These are phyloP conservation scores for Rostrohypoxylon terebratum DNA, from an alignment of 495 filamentous ascomycete species.

Conservation along the genomic window DNA sequence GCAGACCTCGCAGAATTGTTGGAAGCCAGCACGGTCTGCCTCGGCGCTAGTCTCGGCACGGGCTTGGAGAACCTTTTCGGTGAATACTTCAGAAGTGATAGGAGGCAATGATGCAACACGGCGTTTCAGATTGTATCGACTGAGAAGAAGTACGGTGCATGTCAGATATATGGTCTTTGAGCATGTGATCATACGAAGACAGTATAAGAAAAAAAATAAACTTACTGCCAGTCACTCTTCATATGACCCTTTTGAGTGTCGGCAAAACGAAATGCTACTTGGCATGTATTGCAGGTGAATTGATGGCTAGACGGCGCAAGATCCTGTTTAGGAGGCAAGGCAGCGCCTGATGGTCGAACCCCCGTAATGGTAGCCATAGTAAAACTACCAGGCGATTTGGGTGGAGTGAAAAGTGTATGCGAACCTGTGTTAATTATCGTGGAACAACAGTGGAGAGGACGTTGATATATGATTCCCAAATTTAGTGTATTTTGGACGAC, in stretches of 20 bases:
- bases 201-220: slow-evolving; percentile 37
- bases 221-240: slow-evolving; percentile 98
- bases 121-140: slow-evolving; percentile 97
- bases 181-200: slow-evolving; percentile 12
- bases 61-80: slow-evolving; percentile 95
- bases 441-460: not conserved
- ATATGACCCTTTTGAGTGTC: slow-evolving; percentile 96
- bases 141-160: slow-evolving; percentile 50
- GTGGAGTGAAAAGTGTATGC: not conserved
- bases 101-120: slow-evolving; percentile 92
- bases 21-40: slow-evolving; percentile 89
- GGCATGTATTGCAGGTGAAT: slow-evolving; percentile 97
- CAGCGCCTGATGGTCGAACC: slow-evolving; percentile 52
- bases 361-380: slow-evolving; percentile 67
- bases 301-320: slow-evolving; percentile 71
- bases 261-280: slow-evolving; percentile 92
- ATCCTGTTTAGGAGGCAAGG: slow-evolving; percentile 50
- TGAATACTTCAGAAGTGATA: slow-evolving; percentile 90
- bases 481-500: slow-evolving; percentile 18
- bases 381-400: slow-evolving; percentile 1
- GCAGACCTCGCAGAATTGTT: slow-evolving; percentile 83
- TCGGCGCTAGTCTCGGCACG: slow-evolving; percentile 85
- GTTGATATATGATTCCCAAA: slow-evolving; percentile 2
- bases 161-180: slow-evolving; percentile 19
- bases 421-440: not conserved